Evolutionary conservation across 139 green algal species (phyloP).

Genomic region (Volvox africanus): DNA sequence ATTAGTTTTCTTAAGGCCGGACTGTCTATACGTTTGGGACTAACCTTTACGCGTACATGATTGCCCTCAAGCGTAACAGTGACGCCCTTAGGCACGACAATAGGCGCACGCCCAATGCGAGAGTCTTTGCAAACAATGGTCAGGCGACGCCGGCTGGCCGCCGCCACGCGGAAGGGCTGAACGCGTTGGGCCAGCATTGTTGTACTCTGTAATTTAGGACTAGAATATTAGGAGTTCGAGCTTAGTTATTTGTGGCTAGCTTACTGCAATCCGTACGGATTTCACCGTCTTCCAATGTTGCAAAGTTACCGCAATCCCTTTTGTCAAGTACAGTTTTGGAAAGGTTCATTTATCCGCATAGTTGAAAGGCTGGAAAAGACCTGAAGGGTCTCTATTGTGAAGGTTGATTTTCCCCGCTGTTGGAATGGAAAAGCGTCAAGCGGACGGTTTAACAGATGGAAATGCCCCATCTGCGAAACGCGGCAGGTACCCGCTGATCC

Average conservation of each 20-base stretch:
- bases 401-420: too few relatives aligned
- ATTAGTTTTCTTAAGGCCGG: neutral
- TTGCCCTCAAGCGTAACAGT: slow-evolving; percentile 81
- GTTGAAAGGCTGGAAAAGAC: too few relatives aligned
- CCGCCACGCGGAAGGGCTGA: slow-evolving; percentile 24
- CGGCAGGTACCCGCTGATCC: neutral
- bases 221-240: too few relatives aligned
- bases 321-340: too few relatives aligned
- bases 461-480: neutral
- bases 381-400: too few relatives aligned
- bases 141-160: slow-evolving; percentile 19
- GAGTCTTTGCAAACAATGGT: slow-evolving; percentile 69
- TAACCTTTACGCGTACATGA: slow-evolving; percentile 87
- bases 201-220: too few relatives aligned
- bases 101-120: slow-evolving; percentile 90
- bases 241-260: too few relatives aligned
- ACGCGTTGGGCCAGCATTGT: slow-evolving; percentile 28
- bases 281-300: too few relatives aligned
- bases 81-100: slow-evolving; percentile 86
- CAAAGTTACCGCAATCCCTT: too few relatives aligned
- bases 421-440: slow-evolving; percentile 34
- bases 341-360: too few relatives aligned
- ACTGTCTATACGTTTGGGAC: slow-evolving; percentile 9
- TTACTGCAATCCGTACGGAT: too few relatives aligned
- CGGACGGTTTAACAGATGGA: neutral